Evolutionary conservation across 495 filamentous ascomycete species (phyloP).

Genomic region (Evernia prunastri): DNA sequence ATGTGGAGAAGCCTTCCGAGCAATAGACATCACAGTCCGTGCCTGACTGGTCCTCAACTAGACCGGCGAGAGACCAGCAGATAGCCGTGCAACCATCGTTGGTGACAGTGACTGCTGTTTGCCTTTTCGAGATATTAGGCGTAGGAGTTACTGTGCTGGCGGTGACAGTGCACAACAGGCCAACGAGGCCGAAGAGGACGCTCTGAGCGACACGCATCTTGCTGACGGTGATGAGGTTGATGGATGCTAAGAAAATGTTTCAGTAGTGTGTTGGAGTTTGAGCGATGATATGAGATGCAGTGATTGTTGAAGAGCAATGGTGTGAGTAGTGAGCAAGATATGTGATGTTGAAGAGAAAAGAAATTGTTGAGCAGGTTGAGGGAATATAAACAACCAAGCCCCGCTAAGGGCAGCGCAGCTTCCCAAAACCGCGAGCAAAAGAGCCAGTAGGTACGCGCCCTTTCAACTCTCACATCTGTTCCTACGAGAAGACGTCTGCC

Average conservation of each 20-base stretch:
- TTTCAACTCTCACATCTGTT: neutral
- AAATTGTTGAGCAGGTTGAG: neutral
- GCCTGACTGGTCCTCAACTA: neutral
- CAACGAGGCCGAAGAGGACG: constrained; percentile 10
- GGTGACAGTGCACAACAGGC: constrained; percentile 12
- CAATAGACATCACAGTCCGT: neutral
- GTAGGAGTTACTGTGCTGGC: constrained; percentile 3
- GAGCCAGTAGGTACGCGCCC: neutral
- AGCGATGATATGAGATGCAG: constrained; percentile 16
- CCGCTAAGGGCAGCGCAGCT: constrained; percentile 9
- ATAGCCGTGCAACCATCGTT: constrained; percentile 3
- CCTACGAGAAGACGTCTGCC: neutral
- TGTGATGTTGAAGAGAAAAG: constrained; percentile 13
- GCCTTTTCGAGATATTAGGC: constrained; percentile 6
- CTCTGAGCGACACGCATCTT: constrained; percentile 10
- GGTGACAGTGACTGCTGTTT: neutral
- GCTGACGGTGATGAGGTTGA: constrained; percentile 5
- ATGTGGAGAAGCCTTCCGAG: neutral
- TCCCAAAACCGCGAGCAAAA: neutral
- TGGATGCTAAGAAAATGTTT: constrained; percentile 13
- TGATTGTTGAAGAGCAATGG: constrained; percentile 14
- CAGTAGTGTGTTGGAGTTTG: constrained; percentile 7
- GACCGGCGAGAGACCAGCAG: neutral
- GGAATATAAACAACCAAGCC: constrained; percentile 7
- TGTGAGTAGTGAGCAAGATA: constrained; percentile 6